Evolutionary conservation across 2,329 filamentous ascomycete genomes (phyloP).

Genomic region (Pseudopithomyces maydicus): DNA sequence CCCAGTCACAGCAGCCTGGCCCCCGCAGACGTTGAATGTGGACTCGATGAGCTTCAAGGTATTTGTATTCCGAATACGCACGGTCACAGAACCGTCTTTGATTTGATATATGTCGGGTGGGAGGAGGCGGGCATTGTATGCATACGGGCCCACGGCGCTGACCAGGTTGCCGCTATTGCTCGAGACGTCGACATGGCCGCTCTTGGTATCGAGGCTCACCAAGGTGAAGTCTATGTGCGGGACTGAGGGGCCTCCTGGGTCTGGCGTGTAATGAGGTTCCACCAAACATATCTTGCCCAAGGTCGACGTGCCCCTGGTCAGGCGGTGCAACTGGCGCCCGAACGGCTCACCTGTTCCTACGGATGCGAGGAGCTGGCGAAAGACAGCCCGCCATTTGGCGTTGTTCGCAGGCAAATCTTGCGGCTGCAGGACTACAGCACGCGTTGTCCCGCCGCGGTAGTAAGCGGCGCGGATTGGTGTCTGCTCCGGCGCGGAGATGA

Average conservation of each 20-base stretch:
- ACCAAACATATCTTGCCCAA: constrained; percentile 75
- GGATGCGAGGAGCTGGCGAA: constrained; percentile 58
- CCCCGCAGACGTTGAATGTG: constrained; percentile 59
- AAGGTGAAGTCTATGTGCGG: constrained; percentile 73
- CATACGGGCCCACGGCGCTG: constrained; percentile 68
- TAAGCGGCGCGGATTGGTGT: constrained; percentile 55
- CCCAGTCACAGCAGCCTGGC: constrained; percentile 56
- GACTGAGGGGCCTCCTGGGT: constrained; percentile 12
- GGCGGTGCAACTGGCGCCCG: constrained; percentile 72
- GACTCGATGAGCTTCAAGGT: constrained; percentile 68
- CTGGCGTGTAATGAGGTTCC: constrained; percentile 37
- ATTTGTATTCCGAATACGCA: constrained; percentile 73
- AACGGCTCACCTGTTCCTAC: constrained; percentile 71
- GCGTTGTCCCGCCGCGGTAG: constrained; percentile 72
- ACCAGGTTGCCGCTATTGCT: constrained; percentile 81
- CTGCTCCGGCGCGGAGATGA: constrained; percentile 17
- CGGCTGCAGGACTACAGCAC: constrained; percentile 65
- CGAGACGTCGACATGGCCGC: constrained; percentile 65
- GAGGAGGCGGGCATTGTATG: constrained; percentile 61
- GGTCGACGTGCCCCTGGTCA: constrained; percentile 71
- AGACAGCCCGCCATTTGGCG: constrained; percentile 49
- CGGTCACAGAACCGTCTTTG: constrained; percentile 48
- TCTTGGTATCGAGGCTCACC: constrained; percentile 68
- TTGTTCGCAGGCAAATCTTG: constrained; percentile 57
- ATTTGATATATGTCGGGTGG: constrained; percentile 29